Base-by-base conservation (phyloP, 768 basidiomycete genomes). In the Peribolospora kevripleyi region DNA sequence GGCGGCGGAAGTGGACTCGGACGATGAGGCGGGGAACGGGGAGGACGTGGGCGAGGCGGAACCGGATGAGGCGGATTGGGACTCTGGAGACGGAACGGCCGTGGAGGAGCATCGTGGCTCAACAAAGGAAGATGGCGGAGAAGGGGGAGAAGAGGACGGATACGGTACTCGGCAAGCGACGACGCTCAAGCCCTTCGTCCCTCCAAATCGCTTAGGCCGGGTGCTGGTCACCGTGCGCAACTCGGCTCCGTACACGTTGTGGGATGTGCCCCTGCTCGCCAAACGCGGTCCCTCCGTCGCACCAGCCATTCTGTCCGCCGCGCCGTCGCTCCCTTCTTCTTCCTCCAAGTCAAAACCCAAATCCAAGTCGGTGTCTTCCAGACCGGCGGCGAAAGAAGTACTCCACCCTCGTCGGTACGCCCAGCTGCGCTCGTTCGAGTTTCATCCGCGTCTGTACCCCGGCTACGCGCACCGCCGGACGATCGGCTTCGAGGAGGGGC, bases 381-480 rank as follows among this genome's bases (percentile, higher is more conserved):
- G 25, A 25, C 25, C 25, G 25, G 25, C 25, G 10, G 63, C 69
- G 3, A 73, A 71, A 48, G 69, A 70, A 45, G 67, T 69, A 3
- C 67, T 70, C n/a, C 82, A 80, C 63, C 25, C 25, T 25, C 82
- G 84, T 5, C 69, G 66, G 4, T 97, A 81, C 64, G 73, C 66
- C 2, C 72, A 81, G 8, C 65, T 86, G 13, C 75, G 84, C 39
- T 90, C 86, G 0, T 95, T 90, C 66, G 70, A 66, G 13, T 95
- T 97, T 64, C 70, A 77, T 46, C 72, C 82, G 46, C 65, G 66
- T 7, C 59, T 70, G 0, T 97, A 86, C 78, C 76, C 74, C 50
- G 86, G 84, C 1, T 97, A 95, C 62, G 80, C 80, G 61, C 91
- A 97, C 65, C 72, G 84, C n/a, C 82, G 91, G 79, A 93, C 91